These are phyloP conservation scores for Tylopilus felleus DNA, from an alignment of 768 basidiomycete species.

Conservation along the genomic window DNA sequence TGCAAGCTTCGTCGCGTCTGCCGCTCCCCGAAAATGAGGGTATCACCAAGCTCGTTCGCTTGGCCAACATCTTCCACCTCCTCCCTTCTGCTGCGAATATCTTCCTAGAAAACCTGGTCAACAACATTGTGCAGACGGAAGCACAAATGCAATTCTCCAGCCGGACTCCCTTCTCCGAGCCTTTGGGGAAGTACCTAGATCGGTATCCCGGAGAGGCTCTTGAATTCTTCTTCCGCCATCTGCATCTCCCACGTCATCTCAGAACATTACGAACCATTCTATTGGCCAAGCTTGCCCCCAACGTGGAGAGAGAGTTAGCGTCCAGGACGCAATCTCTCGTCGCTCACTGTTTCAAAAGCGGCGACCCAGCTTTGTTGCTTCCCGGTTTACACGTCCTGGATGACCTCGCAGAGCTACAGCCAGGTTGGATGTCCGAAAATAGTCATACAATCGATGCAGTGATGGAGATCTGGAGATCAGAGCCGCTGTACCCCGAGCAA, in stretches of 20 bases:
- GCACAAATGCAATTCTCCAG: conserved; percentile 87
- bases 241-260: conserved; percentile 76
- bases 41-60: conserved; percentile 88
- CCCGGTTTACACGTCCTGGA: conserved; percentile 74
- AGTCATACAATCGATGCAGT: conserved; percentile 66
- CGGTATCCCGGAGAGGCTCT: conserved; percentile 85
- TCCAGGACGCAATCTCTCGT: conserved; percentile 57
- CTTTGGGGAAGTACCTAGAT: conserved; percentile 86
- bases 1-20: conserved; percentile 73
- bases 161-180: conserved; percentile 88
- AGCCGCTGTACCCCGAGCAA: conserved; percentile 44
- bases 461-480: conserved; percentile 65
- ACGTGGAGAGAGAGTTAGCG: conserved; percentile 64
- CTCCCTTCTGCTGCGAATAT: conserved; percentile 90
- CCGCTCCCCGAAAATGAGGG: conserved; percentile 86
- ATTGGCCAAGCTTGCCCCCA: conserved; percentile 73
- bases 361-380: conserved; percentile 49
- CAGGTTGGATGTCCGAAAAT: conserved; percentile 71
- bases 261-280: conserved; percentile 83
- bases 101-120: conserved; percentile 86
- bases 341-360: conserved; percentile 45
- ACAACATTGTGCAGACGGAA: conserved; percentile 88
- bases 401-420: conserved; percentile 67
- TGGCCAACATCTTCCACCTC: conserved; percentile 96
- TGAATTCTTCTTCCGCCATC: conserved; percentile 76